These are phyloP conservation scores for Saccharum officinarum DNA, from an alignment of 176 grass and related monocot species.

Conservation along the genomic window DNA sequence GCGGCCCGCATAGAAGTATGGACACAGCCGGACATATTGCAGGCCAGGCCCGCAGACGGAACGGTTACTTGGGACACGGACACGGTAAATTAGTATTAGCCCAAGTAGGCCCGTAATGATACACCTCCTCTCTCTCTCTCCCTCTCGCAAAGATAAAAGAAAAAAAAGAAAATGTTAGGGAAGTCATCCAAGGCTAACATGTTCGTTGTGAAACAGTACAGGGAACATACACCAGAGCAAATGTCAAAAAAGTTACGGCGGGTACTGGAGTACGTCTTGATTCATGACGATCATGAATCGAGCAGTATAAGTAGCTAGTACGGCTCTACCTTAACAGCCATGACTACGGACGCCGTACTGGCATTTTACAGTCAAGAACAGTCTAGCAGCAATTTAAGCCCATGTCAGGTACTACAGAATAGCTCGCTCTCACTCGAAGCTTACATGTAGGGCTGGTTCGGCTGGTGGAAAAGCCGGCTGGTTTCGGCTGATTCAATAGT, in stretches of 20 bases:
- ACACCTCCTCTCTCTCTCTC: neutral
- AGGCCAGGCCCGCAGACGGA: too few relatives aligned
- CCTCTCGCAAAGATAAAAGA: neutral
- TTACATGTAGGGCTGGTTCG: too few relatives aligned
- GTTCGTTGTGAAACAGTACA: neutral
- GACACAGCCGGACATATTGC: too few relatives aligned
- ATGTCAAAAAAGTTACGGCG: neutral
- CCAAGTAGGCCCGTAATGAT: too few relatives aligned
- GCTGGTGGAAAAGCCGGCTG: too few relatives aligned
- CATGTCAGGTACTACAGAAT: neutral
- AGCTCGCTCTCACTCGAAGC: too few relatives aligned
- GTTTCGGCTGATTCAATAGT: too few relatives aligned
- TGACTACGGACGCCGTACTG: neutral
- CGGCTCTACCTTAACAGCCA: neutral
- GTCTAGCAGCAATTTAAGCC: slow-evolving; percentile 13
- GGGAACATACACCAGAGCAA: neutral
- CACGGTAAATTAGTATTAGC: too few relatives aligned
- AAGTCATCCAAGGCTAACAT: neutral
- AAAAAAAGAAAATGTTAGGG: neutral
- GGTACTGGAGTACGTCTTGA: neutral
- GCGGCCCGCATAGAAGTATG: too few relatives aligned
- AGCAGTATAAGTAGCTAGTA: neutral
- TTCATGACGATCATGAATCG: neutral
- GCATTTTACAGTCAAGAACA: slow-evolving; percentile 12
- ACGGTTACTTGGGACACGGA: too few relatives aligned